Evolutionary conservation across 768 basidiomycete species (phyloP), one percentile per base, ranked within the genome.

Genomic region (Boletus sp.): DNA sequence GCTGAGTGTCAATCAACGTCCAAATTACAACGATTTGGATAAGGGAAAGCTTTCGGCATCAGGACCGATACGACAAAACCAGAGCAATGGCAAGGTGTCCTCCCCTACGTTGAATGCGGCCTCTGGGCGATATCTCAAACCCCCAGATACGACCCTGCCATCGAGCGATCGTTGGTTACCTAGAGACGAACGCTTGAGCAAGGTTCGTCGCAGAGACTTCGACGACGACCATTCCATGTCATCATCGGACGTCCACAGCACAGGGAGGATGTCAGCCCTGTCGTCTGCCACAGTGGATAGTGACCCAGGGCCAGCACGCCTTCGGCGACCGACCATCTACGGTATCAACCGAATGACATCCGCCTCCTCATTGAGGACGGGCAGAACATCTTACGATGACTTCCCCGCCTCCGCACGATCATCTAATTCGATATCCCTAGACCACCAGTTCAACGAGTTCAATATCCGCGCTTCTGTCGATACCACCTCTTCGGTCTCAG

Each of bases 151-250:
- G 17, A 68, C 70, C 10, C 60, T 68, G 49, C 73, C 67, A 33
- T 60, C 67, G 28, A 73, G 70, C 56, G 82, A 79, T 58, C 81
- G 80, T 77, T 81, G 84, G 71, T 28, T 60, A 48, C 64, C 70
- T 15, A 76, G 78, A 46, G 80, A 81, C 48, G 87, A 89, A 67
- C 81, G 87, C 28, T 71, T 87, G 67, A 75, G 81, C 53, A 94
- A 94, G 77, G 89, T 84, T 59, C 83, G 92, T 60, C 82, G 89
- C 68, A 77, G 90, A 68, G 90, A 93, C 64, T 88, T 82, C 62
- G 93, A 95, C 73, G 93, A 94, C 67, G 92, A 93, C 65, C 91
- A 90, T 67, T 94, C 93, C 32, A 89, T 92, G 83, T 92, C 91
- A 52, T 92, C 89, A 30, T 92, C 90, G 47, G 93, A 94, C 63